These are phyloP conservation scores for Penicillium parvum DNA, from an alignment of 495 filamentous ascomycete species.

Conservation along the genomic window DNA sequence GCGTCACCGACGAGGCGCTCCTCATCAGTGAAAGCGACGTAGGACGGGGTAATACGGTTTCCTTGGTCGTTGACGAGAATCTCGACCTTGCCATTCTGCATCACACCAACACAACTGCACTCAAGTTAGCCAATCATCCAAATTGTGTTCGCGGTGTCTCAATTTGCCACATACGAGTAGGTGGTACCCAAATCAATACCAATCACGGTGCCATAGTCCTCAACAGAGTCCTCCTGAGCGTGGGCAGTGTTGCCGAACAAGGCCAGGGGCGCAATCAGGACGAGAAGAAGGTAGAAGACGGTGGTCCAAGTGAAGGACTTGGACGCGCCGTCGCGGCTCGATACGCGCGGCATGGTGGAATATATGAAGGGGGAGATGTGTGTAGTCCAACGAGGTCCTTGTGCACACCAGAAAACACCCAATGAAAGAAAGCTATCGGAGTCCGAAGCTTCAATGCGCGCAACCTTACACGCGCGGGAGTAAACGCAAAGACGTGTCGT, in stretches of 20 bases:
- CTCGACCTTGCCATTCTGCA: conserved; percentile 98
- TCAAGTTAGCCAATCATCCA: conserved; percentile 13
- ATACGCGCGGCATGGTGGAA: conserved; percentile 45
- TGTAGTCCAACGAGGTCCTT: conserved; percentile 4
- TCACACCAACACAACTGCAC: conserved; percentile 83
- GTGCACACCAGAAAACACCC: neutral
- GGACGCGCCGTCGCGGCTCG: conserved; percentile 40
- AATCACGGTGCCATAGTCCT: conserved; percentile 78
- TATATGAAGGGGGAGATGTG: conserved; percentile 9
- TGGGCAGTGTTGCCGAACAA: conserved; percentile 65
- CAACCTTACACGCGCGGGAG: conserved; percentile 13
- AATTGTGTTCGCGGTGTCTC: neutral
- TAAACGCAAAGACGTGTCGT: conserved; percentile 19
- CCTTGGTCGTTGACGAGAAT: conserved; percentile 97
- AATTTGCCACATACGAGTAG: conserved; percentile 60
- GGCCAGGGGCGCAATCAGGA: conserved; percentile 71
- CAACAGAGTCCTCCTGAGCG: conserved; percentile 67
- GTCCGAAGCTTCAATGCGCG: conserved; percentile 12
- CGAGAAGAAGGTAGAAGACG: conserved; percentile 76
- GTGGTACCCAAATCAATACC: conserved; percentile 99
- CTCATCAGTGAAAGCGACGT: conserved; percentile 97
- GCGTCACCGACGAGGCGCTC: conserved; percentile 97
- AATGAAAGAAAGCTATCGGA: conserved; percentile 15
- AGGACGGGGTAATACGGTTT: conserved; percentile 98
- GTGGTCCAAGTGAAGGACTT: conserved; percentile 62